Base-by-base conservation (phyloP, 192 early-diverging fungal species). In the Physocladia obscura region DNA sequence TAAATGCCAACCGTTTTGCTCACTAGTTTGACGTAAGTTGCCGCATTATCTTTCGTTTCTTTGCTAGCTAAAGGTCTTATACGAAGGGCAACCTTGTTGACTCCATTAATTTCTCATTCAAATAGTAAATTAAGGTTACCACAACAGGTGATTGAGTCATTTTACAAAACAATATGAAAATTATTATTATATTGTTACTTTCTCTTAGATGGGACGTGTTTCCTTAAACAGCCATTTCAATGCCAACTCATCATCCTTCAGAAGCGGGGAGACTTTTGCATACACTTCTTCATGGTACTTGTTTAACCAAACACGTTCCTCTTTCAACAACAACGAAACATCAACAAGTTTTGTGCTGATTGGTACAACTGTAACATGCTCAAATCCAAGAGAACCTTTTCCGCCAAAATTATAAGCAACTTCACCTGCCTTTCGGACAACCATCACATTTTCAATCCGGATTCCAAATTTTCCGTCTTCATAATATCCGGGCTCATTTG, bases 401-500 rank as follows among this genome's bases (percentile, higher is more conserved):
- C 87, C 87, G 40, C 90, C 91, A 86, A 97, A 98, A 81, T 94
- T 92, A 79, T 90, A 75, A 49, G 82, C 80, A 0, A 94, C 92
- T 2, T 89, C 74, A 0, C 73, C 85, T 49, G 90, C 81, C 51
- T 86, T 86, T n/a, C n/a, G 8, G 26, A 97, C 88, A 39, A 99
- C 69, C 60, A 96, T 78, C 34, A 96, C 88, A 73, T 94, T 97
- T 77, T 99, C 97, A 71, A 97, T 96, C 71, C 97, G 93, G 70
- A 97, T 97, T 62, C 97, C 97, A 76, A 97, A 99, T 35, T 86
- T 80, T 26, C 94, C 94, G 76, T 99, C 94, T 76, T 96, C 89
- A 74, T 99, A 99, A 82, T 93, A 99, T 0, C 97, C 97, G 21
- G 97, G 97, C 77, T 99, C 93, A 74, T 99, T 93, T 21, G 97